phyloP scores from a whole-genome alignment of 768 basidiomycete species.

The Xerocomellus dryophilus region DNA sequence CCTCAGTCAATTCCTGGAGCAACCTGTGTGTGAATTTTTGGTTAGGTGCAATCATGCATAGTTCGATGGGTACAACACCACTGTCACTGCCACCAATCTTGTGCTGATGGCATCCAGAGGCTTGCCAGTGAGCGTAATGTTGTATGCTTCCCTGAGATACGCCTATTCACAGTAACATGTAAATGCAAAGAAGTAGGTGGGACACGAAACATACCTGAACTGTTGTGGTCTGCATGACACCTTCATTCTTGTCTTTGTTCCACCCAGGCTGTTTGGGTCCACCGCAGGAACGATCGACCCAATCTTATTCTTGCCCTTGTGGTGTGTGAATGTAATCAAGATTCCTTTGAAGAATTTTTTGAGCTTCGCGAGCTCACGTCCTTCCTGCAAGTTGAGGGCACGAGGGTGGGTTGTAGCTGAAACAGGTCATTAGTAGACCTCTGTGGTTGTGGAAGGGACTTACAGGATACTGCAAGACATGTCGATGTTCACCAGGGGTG shows the following conservation, averaged over 20 bases:
- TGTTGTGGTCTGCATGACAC: constrained; percentile 26
- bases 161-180: constrained; percentile 33
- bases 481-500: constrained; percentile 47
- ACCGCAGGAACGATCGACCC: constrained; percentile 36
- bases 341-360: constrained; percentile 40
- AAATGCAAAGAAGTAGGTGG: neutral
- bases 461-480: constrained; percentile 47
- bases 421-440: neutral
- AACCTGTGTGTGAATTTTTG: constrained; percentile 50
- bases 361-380: constrained; percentile 32
- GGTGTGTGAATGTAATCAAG: constrained; percentile 31
- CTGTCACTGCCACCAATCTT: constrained; percentile 31
- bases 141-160: constrained; percentile 38
- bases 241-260: constrained; percentile 27
- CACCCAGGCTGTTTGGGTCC: constrained; percentile 41
- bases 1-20: constrained; percentile 34
- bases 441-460: neutral
- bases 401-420: constrained; percentile 32
- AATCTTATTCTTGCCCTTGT: constrained; percentile 34
- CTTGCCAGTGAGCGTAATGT: constrained; percentile 28
- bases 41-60: constrained; percentile 43
- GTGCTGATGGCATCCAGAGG: constrained; percentile 38
- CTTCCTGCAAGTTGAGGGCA: constrained; percentile 27
- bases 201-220: constrained; percentile 36
- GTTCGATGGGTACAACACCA: constrained; percentile 51